A percentile compares a stretch with the other conserved stretches of the same genome.
These are phyloP conservation scores for Ustilago lituana DNA, from an alignment of 1,284 basidiomycete species.

Conservation along the genomic window DNA sequence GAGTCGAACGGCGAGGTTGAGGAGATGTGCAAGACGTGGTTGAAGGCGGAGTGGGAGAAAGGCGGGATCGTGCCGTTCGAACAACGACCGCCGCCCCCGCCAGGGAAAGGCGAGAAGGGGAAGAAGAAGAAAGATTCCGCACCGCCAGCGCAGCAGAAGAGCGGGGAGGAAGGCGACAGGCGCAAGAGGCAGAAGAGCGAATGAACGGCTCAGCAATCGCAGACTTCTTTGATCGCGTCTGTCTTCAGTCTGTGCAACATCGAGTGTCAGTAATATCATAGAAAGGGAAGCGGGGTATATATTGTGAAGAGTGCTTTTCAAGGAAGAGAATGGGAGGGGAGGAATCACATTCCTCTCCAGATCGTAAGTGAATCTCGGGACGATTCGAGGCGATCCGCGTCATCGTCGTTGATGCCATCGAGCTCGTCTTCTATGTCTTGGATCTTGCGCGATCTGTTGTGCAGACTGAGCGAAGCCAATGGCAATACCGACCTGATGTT, in stretches of 20 bases:
- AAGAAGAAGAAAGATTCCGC: slow-evolving; percentile 31
- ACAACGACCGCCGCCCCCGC: slow-evolving; percentile 33
- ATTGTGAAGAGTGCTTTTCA: too few relatives aligned
- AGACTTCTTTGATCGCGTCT: neutral
- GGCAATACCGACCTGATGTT: slow-evolving; percentile 23
- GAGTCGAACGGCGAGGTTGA: neutral
- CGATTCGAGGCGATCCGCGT: neutral
- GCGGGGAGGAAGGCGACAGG: slow-evolving; percentile 6
- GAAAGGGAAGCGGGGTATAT: too few relatives aligned
- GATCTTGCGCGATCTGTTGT: slow-evolving; percentile 13
- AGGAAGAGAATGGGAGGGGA: too few relatives aligned
- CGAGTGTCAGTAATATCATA: too few relatives aligned
- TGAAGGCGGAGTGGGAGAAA: slow-evolving; percentile 50
- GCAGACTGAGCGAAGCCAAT: slow-evolving; percentile 18
- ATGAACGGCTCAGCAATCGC: slow-evolving; percentile 2
- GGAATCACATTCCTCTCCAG: slow-evolving; percentile 43
- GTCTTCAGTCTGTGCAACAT: neutral
- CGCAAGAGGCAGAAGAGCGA: slow-evolving; percentile 55
- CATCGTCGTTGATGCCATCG: slow-evolving; percentile 6
- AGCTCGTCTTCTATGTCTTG: slow-evolving; percentile 16
- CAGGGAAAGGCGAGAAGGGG: slow-evolving; percentile 29
- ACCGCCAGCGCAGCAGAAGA: neutral
- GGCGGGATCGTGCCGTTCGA: slow-evolving; percentile 54
- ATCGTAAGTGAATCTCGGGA: slow-evolving; percentile 15
- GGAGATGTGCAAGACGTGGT: slow-evolving; percentile 42